Conservation (phyloP, 1,139 yeast genomes). For the Candida pseudoviswanathii region DNA sequence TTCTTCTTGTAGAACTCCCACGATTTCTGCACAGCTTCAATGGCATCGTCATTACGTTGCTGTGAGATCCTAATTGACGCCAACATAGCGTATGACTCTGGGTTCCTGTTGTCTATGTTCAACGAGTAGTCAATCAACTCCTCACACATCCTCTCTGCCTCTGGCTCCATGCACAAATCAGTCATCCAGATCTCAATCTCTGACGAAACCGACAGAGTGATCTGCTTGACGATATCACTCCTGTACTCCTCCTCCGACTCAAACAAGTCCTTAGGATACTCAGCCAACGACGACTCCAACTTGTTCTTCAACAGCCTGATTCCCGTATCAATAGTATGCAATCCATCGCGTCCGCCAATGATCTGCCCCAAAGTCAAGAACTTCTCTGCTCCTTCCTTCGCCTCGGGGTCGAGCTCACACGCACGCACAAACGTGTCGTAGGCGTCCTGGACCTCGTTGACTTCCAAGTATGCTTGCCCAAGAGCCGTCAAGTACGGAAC, state of each 20-base stretch:
- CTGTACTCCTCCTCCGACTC: slow-evolving; percentile 23
- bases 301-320: slow-evolving; percentile 47
- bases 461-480: slow-evolving; percentile 81
- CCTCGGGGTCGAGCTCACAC: slow-evolving; percentile 71
- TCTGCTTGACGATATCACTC: slow-evolving; percentile 47
- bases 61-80: slow-evolving; percentile 93
- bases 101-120: slow-evolving; percentile 57
- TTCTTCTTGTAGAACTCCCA: slow-evolving; percentile 68
- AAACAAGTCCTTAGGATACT: slow-evolving; percentile 23
- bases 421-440: slow-evolving; percentile 64
- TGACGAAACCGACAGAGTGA: slow-evolving; percentile 79
- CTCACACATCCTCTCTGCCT: slow-evolving; percentile 84
- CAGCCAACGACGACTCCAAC: not conserved
- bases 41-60: slow-evolving; percentile 73
- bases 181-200: slow-evolving; percentile 99
- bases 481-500: slow-evolving; percentile 42
- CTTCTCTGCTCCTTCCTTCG: slow-evolving; percentile 68
- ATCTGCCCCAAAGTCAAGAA: slow-evolving; percentile 91
- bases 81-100: slow-evolving; percentile 81
- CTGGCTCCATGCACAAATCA: slow-evolving; percentile 90
- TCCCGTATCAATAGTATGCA: slow-evolving; percentile 66
- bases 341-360: slow-evolving; percentile 79
- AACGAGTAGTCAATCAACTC: slow-evolving; percentile 67
- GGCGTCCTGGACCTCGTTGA: slow-evolving; percentile 77
- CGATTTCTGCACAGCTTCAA: slow-evolving; percentile 63